Percentiles rank a stretch among this genome's conserved stretches.
Conservation (phyloP, 225 moss, liverwort and hornwort genomes). For the Physcomitrium patens region DNA sequence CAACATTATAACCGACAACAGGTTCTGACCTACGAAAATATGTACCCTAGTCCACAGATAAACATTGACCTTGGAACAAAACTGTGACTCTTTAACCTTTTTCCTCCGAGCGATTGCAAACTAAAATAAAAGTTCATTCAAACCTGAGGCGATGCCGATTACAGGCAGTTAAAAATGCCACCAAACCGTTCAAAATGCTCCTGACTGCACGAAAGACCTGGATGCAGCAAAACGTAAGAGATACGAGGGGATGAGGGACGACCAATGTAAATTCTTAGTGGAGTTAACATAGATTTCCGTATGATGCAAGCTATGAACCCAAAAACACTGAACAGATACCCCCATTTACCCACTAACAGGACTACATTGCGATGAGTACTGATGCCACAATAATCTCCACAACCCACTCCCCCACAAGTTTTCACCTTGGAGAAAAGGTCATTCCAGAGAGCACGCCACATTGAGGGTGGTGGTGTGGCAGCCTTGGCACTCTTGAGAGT, state of each 20-base stretch:
- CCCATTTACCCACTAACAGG: neutral
- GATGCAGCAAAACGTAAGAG: constrained; percentile 23
- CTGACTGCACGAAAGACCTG: constrained; percentile 84
- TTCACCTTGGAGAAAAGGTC: constrained; percentile 81
- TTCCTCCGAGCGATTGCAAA: neutral
- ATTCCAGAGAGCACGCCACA: constrained; percentile 82
- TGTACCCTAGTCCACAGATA: no score
- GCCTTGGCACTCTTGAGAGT: constrained; percentile 71
- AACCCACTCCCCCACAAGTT: constrained; percentile 15
- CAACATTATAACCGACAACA: no score
- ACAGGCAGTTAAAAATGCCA: constrained; percentile 80
- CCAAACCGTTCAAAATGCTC: constrained; percentile 78
- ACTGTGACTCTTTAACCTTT: no score
- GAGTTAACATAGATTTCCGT: neutral
- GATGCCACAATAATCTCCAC: neutral
- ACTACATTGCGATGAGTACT: neutral
- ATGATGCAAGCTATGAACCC: neutral
- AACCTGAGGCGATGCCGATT: constrained; percentile 93
- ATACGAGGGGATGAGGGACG: constrained; percentile 37
- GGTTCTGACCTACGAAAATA: no score
- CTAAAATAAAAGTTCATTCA: constrained; percentile 18
- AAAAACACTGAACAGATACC: neutral
- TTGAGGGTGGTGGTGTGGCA: constrained; percentile 69
- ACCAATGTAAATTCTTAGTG: neutral
- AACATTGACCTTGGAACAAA: no score